A percentile compares a stretch with the other conserved stretches of the same genome.
These are phyloP conservation scores for Dujonia santamariae DNA, from an alignment of 1,139 yeast species.

Conservation along the genomic window DNA sequence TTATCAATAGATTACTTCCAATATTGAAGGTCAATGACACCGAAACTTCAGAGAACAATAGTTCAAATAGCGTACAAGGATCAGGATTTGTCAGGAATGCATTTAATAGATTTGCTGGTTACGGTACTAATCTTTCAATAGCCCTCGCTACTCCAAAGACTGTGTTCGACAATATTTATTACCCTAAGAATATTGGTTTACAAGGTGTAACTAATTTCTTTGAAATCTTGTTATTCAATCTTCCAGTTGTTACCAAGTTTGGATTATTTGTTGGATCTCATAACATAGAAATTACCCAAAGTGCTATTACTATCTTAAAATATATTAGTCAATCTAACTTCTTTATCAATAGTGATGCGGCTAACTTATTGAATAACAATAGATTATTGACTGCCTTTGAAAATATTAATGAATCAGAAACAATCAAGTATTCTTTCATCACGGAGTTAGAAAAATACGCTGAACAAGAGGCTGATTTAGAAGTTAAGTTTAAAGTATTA, in stretches of 20 bases:
- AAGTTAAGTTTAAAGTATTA: conserved; percentile 56
- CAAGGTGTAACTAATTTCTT: conserved; percentile 64
- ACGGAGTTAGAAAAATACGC: conserved; percentile 57
- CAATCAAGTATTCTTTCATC: conserved; percentile 72
- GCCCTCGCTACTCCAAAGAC: conserved; percentile 27
- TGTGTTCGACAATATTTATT: conserved; percentile 48
- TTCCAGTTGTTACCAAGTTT: conserved; percentile 66
- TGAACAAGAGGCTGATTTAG: conserved; percentile 28
- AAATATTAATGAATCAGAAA: conserved; percentile 66
- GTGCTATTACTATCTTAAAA: conserved; percentile 53
- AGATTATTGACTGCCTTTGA: conserved; percentile 71
- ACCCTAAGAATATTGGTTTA: conserved; percentile 53
- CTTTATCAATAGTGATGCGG: conserved; percentile 35
- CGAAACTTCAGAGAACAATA: not conserved
- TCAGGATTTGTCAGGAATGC: conserved; percentile 8
- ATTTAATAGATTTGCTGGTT: conserved; percentile 13
- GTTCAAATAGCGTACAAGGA: not conserved
- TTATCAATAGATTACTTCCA: conserved; percentile 24
- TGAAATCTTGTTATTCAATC: conserved; percentile 67
- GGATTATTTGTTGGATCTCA: conserved; percentile 67
- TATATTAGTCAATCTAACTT: conserved; percentile 48
- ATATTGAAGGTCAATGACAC: conserved; percentile 24
- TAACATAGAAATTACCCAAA: conserved; percentile 46
- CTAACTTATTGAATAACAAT: conserved; percentile 45
- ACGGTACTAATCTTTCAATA: conserved; percentile 28